Evolutionary conservation across 2,329 filamentous ascomycete species (phyloP).

Genomic region (Aciculosporium take): DNA sequence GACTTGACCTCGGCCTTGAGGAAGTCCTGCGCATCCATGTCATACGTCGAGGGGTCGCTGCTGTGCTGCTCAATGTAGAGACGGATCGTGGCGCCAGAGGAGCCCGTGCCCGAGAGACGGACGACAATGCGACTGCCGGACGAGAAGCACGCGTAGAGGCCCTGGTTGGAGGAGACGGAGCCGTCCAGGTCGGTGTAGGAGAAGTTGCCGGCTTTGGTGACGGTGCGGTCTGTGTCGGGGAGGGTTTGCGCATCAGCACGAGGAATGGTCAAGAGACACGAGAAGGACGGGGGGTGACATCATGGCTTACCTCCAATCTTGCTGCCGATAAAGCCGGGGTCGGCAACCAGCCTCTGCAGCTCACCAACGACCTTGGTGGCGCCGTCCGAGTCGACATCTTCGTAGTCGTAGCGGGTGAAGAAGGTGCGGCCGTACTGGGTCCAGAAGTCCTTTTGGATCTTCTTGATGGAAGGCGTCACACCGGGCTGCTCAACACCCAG

Average conservation of each 20-base stretch:
- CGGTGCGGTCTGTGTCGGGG: constrained; percentile 48
- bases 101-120: constrained; percentile 86
- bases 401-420: constrained; percentile 98
- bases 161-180: constrained; percentile 89
- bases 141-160: constrained; percentile 85
- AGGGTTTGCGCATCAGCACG: constrained; percentile 3
- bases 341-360: constrained; percentile 63
- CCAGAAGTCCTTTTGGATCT: constrained; percentile 98
- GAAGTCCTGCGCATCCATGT: constrained; percentile 80
- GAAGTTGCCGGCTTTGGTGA: constrained; percentile 86
- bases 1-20: constrained; percentile 79
- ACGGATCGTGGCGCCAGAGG: constrained; percentile 88
- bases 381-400: constrained; percentile 80
- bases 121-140: constrained; percentile 92
- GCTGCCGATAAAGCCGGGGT: constrained; percentile 65
- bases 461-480: constrained; percentile 79
- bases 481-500: constrained; percentile 69
- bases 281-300: not conserved
- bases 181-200: constrained; percentile 98
- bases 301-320: constrained; percentile 55
- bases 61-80: constrained; percentile 96
- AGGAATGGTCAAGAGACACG: not conserved
- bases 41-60: constrained; percentile 62
- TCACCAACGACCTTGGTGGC: constrained; percentile 81
- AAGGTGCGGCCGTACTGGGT: constrained; percentile 89